Evolutionary conservation across 78 protist species (phyloP).

Genomic region (Dictyostelium intermedium): DNA sequence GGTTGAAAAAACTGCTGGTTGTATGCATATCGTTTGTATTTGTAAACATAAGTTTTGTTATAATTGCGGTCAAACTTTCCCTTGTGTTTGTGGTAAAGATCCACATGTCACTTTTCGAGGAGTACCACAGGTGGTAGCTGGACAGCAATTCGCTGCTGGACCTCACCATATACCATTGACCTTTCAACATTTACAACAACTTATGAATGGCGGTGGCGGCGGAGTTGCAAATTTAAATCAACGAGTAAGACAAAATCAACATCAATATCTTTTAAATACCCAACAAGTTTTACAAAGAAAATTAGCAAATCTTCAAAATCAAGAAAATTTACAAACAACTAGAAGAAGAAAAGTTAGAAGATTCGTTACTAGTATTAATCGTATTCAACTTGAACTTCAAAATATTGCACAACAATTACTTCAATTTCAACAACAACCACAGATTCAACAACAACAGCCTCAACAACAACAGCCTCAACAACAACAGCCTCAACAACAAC

Average conservation of each 20-base stretch:
- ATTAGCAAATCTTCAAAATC: no score
- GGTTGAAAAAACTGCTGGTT: neutral
- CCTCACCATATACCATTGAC: neutral
- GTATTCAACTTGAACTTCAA: no score
- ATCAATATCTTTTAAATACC: no score
- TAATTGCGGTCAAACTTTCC: slow-evolving; percentile 19
- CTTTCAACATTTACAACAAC: neutral
- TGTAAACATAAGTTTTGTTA: slow-evolving; percentile 53
- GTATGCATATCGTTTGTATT: slow-evolving; percentile 39
- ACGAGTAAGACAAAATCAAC: no score
- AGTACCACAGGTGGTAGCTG: no score
- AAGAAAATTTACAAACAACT: no score
- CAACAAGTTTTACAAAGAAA: no score
- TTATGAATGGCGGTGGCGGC: neutral
- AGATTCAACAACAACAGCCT: neutral
- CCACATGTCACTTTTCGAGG: no score
- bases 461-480: neutral
- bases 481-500: neutral
- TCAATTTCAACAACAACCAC: neutral
- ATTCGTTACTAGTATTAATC: no score
- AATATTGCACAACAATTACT: neutral
- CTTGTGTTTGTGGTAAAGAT: slow-evolving; percentile 48
- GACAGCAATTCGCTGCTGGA: no score
- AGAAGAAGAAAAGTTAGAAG: no score
- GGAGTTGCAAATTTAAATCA: no score